phyloP scores from a whole-genome alignment of 257 asterid species.

The Solanum infundibuliforme region DNA sequence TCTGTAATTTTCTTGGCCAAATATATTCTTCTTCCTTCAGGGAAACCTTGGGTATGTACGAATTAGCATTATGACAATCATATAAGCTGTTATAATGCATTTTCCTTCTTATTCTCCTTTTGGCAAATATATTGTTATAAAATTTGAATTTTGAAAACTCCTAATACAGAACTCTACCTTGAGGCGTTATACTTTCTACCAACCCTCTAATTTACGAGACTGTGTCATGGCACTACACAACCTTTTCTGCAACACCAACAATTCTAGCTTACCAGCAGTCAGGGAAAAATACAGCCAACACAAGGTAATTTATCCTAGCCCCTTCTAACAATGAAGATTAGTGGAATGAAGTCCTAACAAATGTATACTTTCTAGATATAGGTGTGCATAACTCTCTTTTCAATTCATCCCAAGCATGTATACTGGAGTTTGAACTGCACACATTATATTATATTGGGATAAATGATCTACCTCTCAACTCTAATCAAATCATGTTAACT shows the following conservation, averaged over 20 bases:
- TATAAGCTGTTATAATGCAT: too few relatives aligned
- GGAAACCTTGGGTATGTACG: too few relatives aligned
- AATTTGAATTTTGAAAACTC: neutral
- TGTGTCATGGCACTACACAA: too few relatives aligned
- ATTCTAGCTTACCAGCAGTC: too few relatives aligned
- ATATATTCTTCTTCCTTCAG: too few relatives aligned
- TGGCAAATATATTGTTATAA: neutral
- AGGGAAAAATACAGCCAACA: too few relatives aligned
- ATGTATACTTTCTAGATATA: neutral
- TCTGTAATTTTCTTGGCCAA: too few relatives aligned
- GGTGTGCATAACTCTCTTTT: neutral
- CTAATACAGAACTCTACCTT: neutral
- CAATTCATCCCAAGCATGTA: neutral
- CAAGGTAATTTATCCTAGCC: neutral
- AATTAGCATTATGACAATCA: too few relatives aligned
- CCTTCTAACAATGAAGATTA: too few relatives aligned
- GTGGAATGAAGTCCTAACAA: neutral
- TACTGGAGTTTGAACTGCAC: neutral
- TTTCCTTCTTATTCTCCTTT: neutral
- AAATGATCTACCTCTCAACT: neutral
- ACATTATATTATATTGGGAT: neutral
- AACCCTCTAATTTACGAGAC: too few relatives aligned
- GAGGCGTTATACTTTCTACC: too few relatives aligned
- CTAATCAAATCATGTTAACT: neutral
- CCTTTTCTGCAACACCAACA: too few relatives aligned